Base-by-base conservation (phyloP, 2,329 filamentous ascomycete species). In the Cladosporium sp. region DNA sequence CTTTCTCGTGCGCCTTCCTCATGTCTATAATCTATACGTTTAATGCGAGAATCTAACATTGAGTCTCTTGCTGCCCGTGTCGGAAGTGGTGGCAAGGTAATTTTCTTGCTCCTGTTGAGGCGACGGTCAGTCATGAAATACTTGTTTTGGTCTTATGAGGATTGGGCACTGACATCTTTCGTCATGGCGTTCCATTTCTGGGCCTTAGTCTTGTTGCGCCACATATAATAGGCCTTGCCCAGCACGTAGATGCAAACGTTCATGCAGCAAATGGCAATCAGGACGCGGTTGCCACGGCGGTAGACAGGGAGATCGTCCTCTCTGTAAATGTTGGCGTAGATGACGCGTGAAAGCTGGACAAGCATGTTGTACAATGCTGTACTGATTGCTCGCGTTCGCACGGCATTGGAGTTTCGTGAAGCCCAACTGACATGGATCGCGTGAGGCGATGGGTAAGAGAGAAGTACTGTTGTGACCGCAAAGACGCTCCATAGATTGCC, bases 281-380 rank as follows among this genome's bases (percentile, higher is more conserved):
- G 38, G 1, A 61, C 59, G 3, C 52, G 54, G 45, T 75, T 75
- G 2, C 72, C 72, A 1, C 68, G 64, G 6, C 67, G 63, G 46
- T 72, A 75, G 4, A 69, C 27, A 12, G 48, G 40, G 7, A 4
- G 9, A 18, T 51, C 38, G 16, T 42, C 41, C 8, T 43, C 56
- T 69, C 65, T 7, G 60, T 61, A 19, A 40, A 78, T 74, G 43
- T 77, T 73, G 0, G 68, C 67, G 5, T 67, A 65, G 38, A 74
- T 69, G 22, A 76, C 70, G n/a, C 69, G 69, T 29, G 69, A 69
- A 3, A 71, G 60, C 56, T 77, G 74, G 4, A 76, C 70, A 35
- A 69, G 66, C 54, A 74, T 70, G 59, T 84, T 85, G 64, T 85
- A 85, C n/a, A 80, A 67, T 0, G 79, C 82, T 0, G 80, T 77